Evolutionary conservation across 2,329 filamentous ascomycete genomes (phyloP).

Genomic region (Aspergillaceae sp.): DNA sequence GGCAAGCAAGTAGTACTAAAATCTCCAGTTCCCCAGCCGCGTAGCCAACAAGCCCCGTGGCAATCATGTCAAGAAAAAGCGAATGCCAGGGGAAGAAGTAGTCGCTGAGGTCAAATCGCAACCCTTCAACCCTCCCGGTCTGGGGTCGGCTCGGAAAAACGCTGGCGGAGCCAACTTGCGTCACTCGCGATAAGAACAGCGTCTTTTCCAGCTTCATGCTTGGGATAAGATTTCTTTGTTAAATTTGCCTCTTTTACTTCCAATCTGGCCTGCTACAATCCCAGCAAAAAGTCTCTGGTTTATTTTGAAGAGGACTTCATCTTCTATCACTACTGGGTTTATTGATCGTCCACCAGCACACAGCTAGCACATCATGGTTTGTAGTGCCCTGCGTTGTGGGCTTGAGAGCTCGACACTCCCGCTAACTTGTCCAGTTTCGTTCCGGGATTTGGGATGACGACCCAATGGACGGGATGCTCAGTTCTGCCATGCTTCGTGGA

Average conservation of each 20-base stretch:
- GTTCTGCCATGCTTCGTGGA: constrained; percentile 44
- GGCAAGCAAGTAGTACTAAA: background rate
- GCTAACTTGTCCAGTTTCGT: constrained; percentile 31
- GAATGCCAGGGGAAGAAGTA: too few species aligned
- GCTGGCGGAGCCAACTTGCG: constrained; percentile 28
- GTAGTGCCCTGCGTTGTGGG: background rate
- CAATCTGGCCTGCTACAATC: background rate
- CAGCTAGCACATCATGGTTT: background rate
- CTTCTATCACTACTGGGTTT: background rate
- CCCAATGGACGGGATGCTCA: constrained; percentile 45
- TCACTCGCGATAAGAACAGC: constrained; percentile 22
- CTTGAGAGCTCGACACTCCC: background rate
- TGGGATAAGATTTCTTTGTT: background rate
- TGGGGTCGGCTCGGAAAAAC: constrained; percentile 36
- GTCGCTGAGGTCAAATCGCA: too few species aligned
- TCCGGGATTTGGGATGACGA: constrained; percentile 46
- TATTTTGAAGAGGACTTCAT: background rate
- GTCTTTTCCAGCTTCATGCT: background rate
- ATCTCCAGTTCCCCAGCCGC: background rate
- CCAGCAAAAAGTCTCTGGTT: background rate
- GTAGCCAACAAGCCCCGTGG: background rate
- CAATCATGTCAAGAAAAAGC: too few species aligned
- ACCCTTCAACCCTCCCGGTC: constrained; percentile 4
- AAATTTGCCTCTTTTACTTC: constrained; percentile 3
- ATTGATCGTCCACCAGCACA: background rate